These are phyloP conservation scores for Sodiomyces alkalinus DNA, from an alignment of 2,329 filamentous ascomycete species.

Conservation along the genomic window DNA sequence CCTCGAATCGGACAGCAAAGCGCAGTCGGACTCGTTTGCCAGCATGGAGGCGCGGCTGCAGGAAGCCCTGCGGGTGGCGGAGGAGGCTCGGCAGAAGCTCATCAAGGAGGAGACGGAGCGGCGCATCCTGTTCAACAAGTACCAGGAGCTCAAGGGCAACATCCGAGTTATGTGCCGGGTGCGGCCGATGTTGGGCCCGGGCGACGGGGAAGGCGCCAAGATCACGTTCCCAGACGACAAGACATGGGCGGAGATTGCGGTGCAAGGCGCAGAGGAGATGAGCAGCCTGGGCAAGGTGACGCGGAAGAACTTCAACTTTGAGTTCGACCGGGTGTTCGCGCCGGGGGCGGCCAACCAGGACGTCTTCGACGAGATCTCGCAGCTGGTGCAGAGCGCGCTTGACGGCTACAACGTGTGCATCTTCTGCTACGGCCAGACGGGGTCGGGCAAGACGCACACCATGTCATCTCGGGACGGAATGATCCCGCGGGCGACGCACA, in stretches of 20 bases:
- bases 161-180: conserved; percentile 97
- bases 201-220: conserved; percentile 51
- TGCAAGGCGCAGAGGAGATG: conserved; percentile 71
- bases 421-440: conserved; percentile 96
- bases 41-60: conserved; percentile 68
- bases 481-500: conserved; percentile 83
- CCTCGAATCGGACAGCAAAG: conserved; percentile 77
- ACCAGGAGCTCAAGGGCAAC: conserved; percentile 95
- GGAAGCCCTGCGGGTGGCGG: conserved; percentile 56
- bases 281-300: conserved; percentile 63
- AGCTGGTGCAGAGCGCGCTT: conserved; percentile 87
- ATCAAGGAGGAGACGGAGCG: conserved; percentile 83
- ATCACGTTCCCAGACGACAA: conserved; percentile 72
- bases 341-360: conserved; percentile 65
- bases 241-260: conserved; percentile 73
- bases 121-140: conserved; percentile 89
- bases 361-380: conserved; percentile 91
- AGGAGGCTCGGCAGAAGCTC: conserved; percentile 63
- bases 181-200: conserved; percentile 49
- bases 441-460: conserved; percentile 90
- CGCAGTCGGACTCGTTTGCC: conserved; percentile 74
- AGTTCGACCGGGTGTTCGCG: conserved; percentile 86
- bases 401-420: conserved; percentile 99
- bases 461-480: conserved; percentile 89
- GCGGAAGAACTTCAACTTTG: conserved; percentile 70